Evolutionary conservation across 2,329 filamentous ascomycete species (phyloP).

Genomic region (Metarhizium album): DNA sequence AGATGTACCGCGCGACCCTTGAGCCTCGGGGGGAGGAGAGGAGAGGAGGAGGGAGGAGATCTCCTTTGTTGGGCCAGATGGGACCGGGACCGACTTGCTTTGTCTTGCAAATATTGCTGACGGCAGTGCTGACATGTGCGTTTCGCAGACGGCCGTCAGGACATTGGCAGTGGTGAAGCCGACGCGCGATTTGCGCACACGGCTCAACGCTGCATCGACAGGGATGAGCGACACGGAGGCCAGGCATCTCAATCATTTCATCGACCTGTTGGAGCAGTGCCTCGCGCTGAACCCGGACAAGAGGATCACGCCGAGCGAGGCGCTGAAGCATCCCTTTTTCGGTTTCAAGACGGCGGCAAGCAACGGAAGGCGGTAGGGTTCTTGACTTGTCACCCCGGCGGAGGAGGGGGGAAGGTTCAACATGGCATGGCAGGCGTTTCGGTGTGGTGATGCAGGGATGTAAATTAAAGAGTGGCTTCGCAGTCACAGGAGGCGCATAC

Average conservation of each 20-base stretch:
- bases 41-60: too few species aligned
- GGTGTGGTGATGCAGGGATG: not conserved
- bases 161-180: conserved; percentile 63
- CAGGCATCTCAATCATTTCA: conserved; percentile 71
- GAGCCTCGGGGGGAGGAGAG: too few species aligned
- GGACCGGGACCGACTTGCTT: not conserved
- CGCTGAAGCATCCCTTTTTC: conserved; percentile 84
- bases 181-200: conserved; percentile 69
- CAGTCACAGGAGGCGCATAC: not conserved
- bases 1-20: too few species aligned
- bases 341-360: conserved; percentile 21
- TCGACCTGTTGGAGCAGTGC: conserved; percentile 81
- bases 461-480: not conserved
- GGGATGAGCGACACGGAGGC: conserved; percentile 64
- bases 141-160: conserved; percentile 50
- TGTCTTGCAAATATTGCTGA: not conserved
- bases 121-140: not conserved
- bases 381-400: not conserved
- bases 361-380: conserved; percentile 1
- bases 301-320: conserved; percentile 76
- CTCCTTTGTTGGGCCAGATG: too few species aligned
- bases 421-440: not conserved
- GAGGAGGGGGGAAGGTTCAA: too few species aligned
- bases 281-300: conserved; percentile 86
- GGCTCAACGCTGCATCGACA: conserved; percentile 62